A percentile compares a stretch with the other conserved stretches of the same genome.
Evolutionary conservation across 495 filamentous ascomycete genomes (phyloP).

Genomic region (Acidomyces sp.): DNA sequence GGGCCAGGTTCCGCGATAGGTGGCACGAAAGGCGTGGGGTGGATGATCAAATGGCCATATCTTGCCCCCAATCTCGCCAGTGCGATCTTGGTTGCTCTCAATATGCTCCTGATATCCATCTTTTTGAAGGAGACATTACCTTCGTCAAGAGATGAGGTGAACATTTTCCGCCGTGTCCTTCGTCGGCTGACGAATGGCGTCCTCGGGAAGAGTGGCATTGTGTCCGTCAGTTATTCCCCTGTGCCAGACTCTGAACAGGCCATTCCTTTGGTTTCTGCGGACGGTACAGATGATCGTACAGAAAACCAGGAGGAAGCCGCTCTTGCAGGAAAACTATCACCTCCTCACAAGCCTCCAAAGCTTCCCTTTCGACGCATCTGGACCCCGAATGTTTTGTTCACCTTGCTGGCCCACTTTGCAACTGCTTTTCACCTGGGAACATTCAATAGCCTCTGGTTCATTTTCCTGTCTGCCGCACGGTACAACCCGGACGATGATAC

Average conservation of each 20-base stretch:
- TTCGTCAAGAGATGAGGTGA: conserved; percentile 31
- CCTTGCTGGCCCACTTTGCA: conserved; percentile 49
- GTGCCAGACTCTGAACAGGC: conserved; percentile 8
- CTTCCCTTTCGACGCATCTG: conserved; percentile 57
- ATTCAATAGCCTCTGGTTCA: conserved; percentile 61
- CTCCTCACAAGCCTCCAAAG: no score
- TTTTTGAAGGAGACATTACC: conserved; percentile 56
- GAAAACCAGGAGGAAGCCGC: conserved; percentile 33
- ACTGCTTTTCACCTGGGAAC: conserved; percentile 62
- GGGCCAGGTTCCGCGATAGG: conserved; percentile 40
- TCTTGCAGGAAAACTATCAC: no score
- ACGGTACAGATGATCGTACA: conserved; percentile 4
- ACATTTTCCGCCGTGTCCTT: conserved; percentile 39
- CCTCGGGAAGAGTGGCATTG: conserved; percentile 18
- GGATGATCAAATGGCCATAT: conserved; percentile 59
- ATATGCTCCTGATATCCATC: conserved; percentile 44
- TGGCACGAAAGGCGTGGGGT: conserved; percentile 42
- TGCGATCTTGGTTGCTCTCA: conserved; percentile 47
- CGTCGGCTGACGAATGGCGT: conserved; percentile 31
- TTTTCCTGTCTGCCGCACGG: conserved; percentile 56
- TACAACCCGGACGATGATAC: conserved; percentile 28
- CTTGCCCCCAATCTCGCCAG: conserved; percentile 63
- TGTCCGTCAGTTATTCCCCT: conserved; percentile 11
- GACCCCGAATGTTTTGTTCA: conserved; percentile 48
- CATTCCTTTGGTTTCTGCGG: background rate